These are phyloP conservation scores for Cercospora sp. DNA, from an alignment of 2,329 filamentous ascomycete genomes.

Conservation along the genomic window DNA sequence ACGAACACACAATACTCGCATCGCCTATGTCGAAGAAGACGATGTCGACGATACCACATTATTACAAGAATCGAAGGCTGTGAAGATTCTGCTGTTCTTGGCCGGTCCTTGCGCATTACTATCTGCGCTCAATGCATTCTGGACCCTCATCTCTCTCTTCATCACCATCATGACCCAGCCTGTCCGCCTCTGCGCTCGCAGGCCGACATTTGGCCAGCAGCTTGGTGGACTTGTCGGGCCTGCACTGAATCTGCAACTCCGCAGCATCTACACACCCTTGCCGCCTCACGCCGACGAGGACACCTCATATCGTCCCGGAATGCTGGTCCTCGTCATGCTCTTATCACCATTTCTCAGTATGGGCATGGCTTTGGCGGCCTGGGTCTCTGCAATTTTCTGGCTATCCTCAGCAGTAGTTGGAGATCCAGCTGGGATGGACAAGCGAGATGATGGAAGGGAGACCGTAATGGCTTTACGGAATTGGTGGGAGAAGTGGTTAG, in stretches of 20 bases:
- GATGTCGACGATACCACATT: conserved; percentile 43
- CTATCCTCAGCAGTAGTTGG: conserved; percentile 54
- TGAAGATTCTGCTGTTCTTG: conserved; percentile 53
- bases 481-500: conserved; percentile 63
- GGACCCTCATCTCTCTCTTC: conserved; percentile 55
- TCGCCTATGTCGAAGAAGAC: conserved; percentile 35
- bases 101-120: conserved; percentile 57
- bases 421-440: conserved; percentile 60
- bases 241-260: conserved; percentile 54
- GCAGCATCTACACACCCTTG: conserved; percentile 49
- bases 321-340: conserved; percentile 56
- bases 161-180: conserved; percentile 55
- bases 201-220: conserved; percentile 52
- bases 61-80: conserved; percentile 47
- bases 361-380: conserved; percentile 57
- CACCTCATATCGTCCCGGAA: conserved; percentile 44
- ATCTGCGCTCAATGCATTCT: conserved; percentile 56
- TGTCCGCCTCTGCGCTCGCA: conserved; percentile 55
- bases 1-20: conserved; percentile 15
- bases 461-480: conserved; percentile 59
- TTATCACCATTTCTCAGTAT: conserved; percentile 59
- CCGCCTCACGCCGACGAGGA: conserved; percentile 37
- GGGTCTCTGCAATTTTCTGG: conserved; percentile 64
- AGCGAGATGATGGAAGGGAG: conserved; percentile 61
- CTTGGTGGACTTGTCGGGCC: conserved; percentile 56